phyloP scores from a whole-genome alignment of 331 rosid species.

The Stylosanthes scabra region DNA sequence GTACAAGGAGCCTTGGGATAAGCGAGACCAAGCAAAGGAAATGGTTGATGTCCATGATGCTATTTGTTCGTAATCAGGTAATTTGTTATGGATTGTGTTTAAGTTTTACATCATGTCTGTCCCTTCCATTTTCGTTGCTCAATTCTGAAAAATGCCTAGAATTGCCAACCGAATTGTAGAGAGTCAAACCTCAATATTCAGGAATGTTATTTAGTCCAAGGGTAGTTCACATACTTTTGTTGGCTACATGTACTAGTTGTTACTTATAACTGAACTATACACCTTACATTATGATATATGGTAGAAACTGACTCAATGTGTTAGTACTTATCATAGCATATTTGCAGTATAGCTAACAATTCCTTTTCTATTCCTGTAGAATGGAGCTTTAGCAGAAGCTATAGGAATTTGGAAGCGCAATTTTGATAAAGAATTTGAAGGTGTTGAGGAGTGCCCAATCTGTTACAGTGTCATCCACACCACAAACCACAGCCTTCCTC shows the following conservation, averaged over 20 bases:
- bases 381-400: constrained; percentile 97
- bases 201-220: constrained; percentile 1
- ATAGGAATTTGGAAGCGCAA: constrained; percentile 94
- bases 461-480: constrained; percentile 98
- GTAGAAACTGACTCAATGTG: constrained; percentile 21
- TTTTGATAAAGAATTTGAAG: constrained; percentile 98
- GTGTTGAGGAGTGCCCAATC: constrained; percentile 98
- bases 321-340: not conserved
- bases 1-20: constrained; percentile 89
- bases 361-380: constrained; percentile 61
- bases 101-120: constrained; percentile 17
- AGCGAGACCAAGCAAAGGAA: constrained; percentile 92
- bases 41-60: constrained; percentile 96
- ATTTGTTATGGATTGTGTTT: constrained; percentile 13
- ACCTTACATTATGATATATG: constrained; percentile 20
- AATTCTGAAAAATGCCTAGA: constrained; percentile 29
- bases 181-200: not conserved
- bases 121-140: constrained; percentile 23
- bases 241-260: constrained; percentile 7
- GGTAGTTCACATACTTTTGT: not conserved
- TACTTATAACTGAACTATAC: not conserved
- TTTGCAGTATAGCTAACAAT: constrained; percentile 26
- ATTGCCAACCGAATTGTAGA: not conserved
- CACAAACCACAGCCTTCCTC: constrained; percentile 89
- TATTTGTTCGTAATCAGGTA: constrained; percentile 98